Percentiles rank a stretch among this genome's conserved stretches.
phyloP scores from a whole-genome alignment of 2,329 filamentous ascomycete genomes.

The Colletotrichum sublineola region DNA sequence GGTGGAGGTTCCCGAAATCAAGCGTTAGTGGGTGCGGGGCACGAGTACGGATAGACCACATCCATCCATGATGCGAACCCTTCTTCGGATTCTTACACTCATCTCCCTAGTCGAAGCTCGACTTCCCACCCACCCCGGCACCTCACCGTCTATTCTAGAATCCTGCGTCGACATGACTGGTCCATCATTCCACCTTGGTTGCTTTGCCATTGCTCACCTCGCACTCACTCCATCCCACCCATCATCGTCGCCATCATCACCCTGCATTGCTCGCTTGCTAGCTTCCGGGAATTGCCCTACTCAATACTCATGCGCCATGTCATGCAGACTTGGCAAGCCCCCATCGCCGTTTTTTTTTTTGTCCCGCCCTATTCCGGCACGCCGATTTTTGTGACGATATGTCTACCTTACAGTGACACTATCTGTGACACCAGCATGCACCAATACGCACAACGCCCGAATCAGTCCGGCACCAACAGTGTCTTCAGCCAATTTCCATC shows the following conservation, averaged over 20 bases:
- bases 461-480: background rate
- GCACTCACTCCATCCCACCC: slow-evolving; percentile 9
- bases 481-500: slow-evolving; percentile 11
- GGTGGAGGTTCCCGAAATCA: too few species aligned
- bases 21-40: too few species aligned
- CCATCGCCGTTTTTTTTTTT: slow-evolving; percentile 1
- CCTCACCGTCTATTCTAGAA: background rate
- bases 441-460: background rate
- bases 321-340: slow-evolving; percentile 21
- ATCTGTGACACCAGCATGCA: background rate
- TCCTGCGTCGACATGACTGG: slow-evolving; percentile 18
- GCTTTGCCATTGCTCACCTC: background rate
- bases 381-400: slow-evolving; percentile 21
- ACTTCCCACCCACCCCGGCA: slow-evolving; percentile 2
- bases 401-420: background rate
- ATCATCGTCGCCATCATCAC: slow-evolving; percentile 2
- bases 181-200: background rate
- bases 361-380: slow-evolving; percentile 27
- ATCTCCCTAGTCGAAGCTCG: slow-evolving; percentile 1
- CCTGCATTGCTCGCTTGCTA: slow-evolving; percentile 21
- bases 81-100: slow-evolving; percentile 6
- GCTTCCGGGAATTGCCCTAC: slow-evolving; percentile 27
- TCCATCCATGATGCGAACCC: slow-evolving; percentile 4
- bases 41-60: background rate
- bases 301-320: slow-evolving; percentile 30